Evolutionary conservation across 371 early-diverging fungal species (phyloP), one percentile per base, ranked within the genome.

Genomic region (Circinella umbellata): DNA sequence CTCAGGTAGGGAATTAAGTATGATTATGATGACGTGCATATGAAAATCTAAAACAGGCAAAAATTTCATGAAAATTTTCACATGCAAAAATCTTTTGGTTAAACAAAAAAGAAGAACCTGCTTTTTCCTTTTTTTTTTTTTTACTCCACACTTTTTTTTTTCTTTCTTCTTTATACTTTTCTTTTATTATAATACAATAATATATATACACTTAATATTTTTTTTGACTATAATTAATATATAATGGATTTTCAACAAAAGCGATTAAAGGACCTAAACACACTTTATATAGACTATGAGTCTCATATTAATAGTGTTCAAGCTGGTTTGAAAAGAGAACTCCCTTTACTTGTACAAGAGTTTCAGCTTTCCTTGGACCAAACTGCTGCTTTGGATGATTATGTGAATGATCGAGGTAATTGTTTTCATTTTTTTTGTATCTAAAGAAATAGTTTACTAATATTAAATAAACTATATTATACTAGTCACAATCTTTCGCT

Each of bases 401-500:
- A 72, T 70, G 67, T 81, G 7, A 61, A 80, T 34, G 84, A 83
- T 46, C 71, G 69, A 75, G 73, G 84, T 81, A 34, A 57, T 57
- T 27, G 1, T 13, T 53, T 6, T 6, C 53, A 27, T 27, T 27
- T 27, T 2, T 27, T 27, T 27, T 27, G 27, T 27, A 27, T 27
- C 2, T 27, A 27, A 27, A 27, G 27, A 27, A 27, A 27, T 27
- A 27, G 27, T 27, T 27, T 27, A 27, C 27, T 27, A 37, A 53
- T 53, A 5, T 1, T 18, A 46, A 54, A 51, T 15, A 46, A 27
- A 38, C 11, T 20, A 34, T 71, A 27, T 27, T 27, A 27, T 27
- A 27, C 27, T 27, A 84, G 84, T 76, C 0, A 81, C 76, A 7
- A 49, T 84, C 18, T 84, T 84, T 70, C 82, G 84, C 10, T 82